Base-by-base conservation (phyloP, 768 basidiomycete genomes). In the Lactarius sanguifluus region DNA sequence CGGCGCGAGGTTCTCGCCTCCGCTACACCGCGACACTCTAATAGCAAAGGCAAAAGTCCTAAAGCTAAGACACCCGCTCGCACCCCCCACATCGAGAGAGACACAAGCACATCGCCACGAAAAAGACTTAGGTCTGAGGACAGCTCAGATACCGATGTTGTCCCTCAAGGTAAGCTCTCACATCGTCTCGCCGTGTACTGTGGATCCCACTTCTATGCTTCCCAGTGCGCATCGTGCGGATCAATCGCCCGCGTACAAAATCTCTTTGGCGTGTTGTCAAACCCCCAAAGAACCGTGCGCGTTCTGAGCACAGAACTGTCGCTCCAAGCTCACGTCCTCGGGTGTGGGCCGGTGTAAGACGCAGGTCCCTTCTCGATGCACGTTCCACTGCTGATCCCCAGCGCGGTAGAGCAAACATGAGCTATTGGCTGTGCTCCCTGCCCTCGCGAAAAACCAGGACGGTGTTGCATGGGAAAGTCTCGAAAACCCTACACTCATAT, bases 341-440 rank as follows among this genome's bases (percentile, higher is more conserved):
- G 38, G 62, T 64, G 28, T 67, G 66, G 66, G 38, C 62, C 34
- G 66, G 66, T 30, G 66, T 67, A 64, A 59, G 66, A 34, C 15
- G 5, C 15, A 52, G 28, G 20, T 13, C 15, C 28, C 25, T 36
- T 38, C 15, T 54, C 2, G n/a, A 13, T n/a, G 40, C 8, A 28
- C n/a, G 25, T 59, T 34, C 9, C 7, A 2, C 15, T 36, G 2
- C 38, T 56, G 32, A 41, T 28, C 8, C 41, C 20, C 38, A 32
- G 40, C 10, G 20, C 12, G 12, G 36, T 8, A 67, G 66, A 30
- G 54, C 7, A 67, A 67, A 47, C 54, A 67, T 3, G 66, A 67
- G 50, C n/a, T 67, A 7, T 60, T 64, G 23, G 66, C 66, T 50
- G 58, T 28, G 13, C 43, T 67, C 41, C 66, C 66, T 18, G 50